Base-by-base conservation (phyloP, 176 grass and related monocot genomes). In the Zea luxurians region DNA sequence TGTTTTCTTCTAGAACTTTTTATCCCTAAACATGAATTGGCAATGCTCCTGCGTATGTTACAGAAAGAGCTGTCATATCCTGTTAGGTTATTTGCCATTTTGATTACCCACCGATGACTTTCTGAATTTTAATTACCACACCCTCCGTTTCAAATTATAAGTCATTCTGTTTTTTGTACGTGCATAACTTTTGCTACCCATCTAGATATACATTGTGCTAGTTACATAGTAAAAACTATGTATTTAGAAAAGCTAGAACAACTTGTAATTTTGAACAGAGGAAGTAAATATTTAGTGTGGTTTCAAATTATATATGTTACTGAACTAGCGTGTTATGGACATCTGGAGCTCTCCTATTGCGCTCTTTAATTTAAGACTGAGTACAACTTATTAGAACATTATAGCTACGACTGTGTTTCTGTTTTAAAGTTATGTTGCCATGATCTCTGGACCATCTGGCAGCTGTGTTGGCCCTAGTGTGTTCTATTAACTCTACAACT, bases 401-500 rank as follows among this genome's bases (percentile, higher is more conserved):
- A 2, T 80, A 48, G 27, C 8, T 74, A 41, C 9, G 17, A 37
- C 61, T 75, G 4, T 15, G 13, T 17, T 80, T 11, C 35, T 70
- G 43, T 78, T 78, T 69, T 37, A 13, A 64, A 40, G 64, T 11
- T 12, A 21, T 58, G 59, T 49, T 35, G 59, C 10, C 55, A 71
- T 50, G 68, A 44, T 47, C 46, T 66, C 11, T 38, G 8, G 38
- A 55, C 43, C 49, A 66, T 41, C 37, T 35, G 59, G 20, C n/a
- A 34, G 42, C 35, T 74, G 60, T 78, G 27, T 27, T 27, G 27
- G 27, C 27, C 27, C 27, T 27, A 27, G 27, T 27, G 27, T 27
- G 27, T 27, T 27, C 8, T 85, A 71, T 66, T 77, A 72, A 71
- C 80, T 64, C 11, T 60, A 38, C 15, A 44, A 41, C 21, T 41